Conservation (phyloP, 176 grass and related monocot species). For the Triticum dicoccoides region DNA sequence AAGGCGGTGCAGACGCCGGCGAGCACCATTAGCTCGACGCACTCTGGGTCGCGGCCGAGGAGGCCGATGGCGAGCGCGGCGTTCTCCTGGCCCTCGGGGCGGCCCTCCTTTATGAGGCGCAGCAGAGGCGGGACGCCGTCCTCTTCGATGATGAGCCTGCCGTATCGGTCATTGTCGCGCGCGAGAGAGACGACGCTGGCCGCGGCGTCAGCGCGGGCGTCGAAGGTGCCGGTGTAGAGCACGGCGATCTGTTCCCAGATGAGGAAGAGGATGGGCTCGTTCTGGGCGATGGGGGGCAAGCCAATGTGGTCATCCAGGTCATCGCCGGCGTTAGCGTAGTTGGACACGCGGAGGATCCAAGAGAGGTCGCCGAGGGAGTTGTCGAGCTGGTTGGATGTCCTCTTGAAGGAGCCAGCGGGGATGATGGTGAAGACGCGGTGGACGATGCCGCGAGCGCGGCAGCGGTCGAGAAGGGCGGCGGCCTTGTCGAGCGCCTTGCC, state of each 20-base stretch:
- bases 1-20: slow-evolving; percentile 75
- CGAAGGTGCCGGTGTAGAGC: slow-evolving; percentile 51
- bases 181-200: slow-evolving; percentile 75
- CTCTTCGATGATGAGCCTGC: slow-evolving; percentile 83
- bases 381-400: slow-evolving; percentile 46
- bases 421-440: slow-evolving; percentile 65
- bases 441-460: slow-evolving; percentile 41
- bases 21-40: slow-evolving; percentile 67
- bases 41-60: slow-evolving; percentile 68
- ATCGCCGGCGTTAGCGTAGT: slow-evolving; percentile 21
- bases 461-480: slow-evolving; percentile 33
- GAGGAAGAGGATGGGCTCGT: slow-evolving; percentile 77
- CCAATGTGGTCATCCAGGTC: slow-evolving; percentile 56
- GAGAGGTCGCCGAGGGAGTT: slow-evolving; percentile 79
- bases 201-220: slow-evolving; percentile 68
- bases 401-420: slow-evolving; percentile 61
- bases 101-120: slow-evolving; percentile 70
- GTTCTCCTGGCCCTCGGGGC: slow-evolving; percentile 71
- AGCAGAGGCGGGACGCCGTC: slow-evolving; percentile 77
- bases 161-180: slow-evolving; percentile 71
- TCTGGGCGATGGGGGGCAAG: slow-evolving; percentile 65
- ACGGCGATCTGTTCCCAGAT: slow-evolving; percentile 79
- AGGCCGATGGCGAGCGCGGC: slow-evolving; percentile 69
- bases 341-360: slow-evolving; percentile 83
- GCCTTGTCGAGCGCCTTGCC: slow-evolving; percentile 76